Evolutionary conservation across 495 filamentous ascomycete genomes (phyloP), one percentile per base, ranked within the genome.

Genomic region (Neurospora terricola): DNA sequence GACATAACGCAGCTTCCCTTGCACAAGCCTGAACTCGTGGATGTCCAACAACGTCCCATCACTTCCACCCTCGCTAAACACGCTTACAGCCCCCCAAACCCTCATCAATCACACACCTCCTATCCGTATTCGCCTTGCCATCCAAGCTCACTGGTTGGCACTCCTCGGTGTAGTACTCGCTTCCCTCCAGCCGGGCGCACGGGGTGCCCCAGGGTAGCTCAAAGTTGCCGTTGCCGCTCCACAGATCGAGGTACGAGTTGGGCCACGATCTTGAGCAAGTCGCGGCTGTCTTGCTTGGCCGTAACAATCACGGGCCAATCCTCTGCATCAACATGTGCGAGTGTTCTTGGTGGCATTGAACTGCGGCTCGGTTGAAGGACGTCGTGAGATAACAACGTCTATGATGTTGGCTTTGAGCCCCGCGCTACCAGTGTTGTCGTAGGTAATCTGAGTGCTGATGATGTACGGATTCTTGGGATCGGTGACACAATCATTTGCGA

Each of bases 361-460:
- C 23, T 78, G 75, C 75, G 54, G 54, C 27, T 62, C 54, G 4
- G 54, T 62, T 1, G 27, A 8, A 62, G 54, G 27, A 34, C 54
- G 54, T 62, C 54, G 54, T 62, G 54, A 62, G 54, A 62, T 62
- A 16, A 59, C 11, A 16, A 59, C 48, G 48, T 59, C 48, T 30
- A 59, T 59, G 23, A 16, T 3, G 5, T 59, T 59, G 48, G 48
- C 48, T 23, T 30, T 59, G 48, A 62, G 54, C 4, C 54, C 54
- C 27, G 23, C 14, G 27, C 23, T 62, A 18, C 54, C 54, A 18
- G 12, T 59, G 43, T 82, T 78, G 40, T 75, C 76, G 73, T 82
- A 79, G 37, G 81, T 78, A 70, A 85, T 79, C 72, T 84, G 85
- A 8, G 86, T 87, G 71, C 81, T 83, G 71, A 87, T 80, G 72